phyloP scores from a whole-genome alignment of 106 monocot species.

The Platanthera zijinensis region DNA sequence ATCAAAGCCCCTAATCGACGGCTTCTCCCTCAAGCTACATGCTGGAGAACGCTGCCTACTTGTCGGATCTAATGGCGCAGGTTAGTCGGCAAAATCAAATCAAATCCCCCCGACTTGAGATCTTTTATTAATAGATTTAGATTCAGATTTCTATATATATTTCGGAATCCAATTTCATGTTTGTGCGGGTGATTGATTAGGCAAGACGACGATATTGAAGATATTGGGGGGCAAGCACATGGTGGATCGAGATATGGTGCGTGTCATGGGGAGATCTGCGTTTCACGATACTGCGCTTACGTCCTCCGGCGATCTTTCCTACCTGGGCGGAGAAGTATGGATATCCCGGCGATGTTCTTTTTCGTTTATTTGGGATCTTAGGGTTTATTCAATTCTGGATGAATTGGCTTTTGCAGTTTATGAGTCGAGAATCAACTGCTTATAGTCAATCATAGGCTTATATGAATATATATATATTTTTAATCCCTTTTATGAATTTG shows the following conservation, averaged over 20 bases:
- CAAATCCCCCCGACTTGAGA: background rate
- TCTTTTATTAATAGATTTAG: background rate
- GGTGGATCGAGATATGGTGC: conserved; percentile 84
- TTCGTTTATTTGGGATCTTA: background rate
- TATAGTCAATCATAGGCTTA: background rate
- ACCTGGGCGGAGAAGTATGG: conserved; percentile 81
- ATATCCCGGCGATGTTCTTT: background rate
- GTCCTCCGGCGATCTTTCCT: conserved; percentile 76
- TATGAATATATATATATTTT: no score
- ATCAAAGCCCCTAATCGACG: conserved; percentile 74
- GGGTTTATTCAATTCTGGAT: background rate
- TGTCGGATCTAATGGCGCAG: conserved; percentile 95
- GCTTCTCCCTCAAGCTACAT: conserved; percentile 54
- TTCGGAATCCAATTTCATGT: background rate
- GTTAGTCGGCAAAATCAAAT: conserved; percentile 16
- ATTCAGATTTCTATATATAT: background rate
- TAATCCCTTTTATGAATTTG: no score
- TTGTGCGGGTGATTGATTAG: conserved; percentile 17
- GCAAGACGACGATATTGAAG: conserved; percentile 85
- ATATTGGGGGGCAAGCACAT: conserved; percentile 94
- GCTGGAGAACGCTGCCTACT: conserved; percentile 84
- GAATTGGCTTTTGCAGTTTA: background rate
- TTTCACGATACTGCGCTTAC: conserved; percentile 91
- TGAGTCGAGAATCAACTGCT: background rate
- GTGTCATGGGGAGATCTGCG: conserved; percentile 66